Conservation (phyloP, 371 early-diverging fungal genomes). For the Rhizomucor pusillus region DNA sequence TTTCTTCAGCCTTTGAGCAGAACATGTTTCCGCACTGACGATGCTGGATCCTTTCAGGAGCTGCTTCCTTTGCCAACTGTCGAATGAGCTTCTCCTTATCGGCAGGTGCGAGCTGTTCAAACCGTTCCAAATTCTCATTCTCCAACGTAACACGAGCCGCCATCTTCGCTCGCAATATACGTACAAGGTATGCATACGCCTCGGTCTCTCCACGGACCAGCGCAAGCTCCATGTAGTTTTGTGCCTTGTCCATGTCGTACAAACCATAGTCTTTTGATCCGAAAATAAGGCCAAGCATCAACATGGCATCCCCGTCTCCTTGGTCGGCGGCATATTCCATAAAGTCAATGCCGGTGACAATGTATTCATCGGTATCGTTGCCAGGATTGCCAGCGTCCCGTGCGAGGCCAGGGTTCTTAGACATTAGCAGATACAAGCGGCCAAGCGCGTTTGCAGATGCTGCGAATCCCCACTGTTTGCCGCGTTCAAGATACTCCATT, state of each 20-base stretch:
- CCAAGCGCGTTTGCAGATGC: conserved; percentile 56
- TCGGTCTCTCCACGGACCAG: conserved; percentile 55
- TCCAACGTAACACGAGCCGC: conserved; percentile 48
- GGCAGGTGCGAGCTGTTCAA: conserved; percentile 30
- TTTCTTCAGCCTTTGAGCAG: conserved; percentile 52
- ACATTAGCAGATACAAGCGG: conserved; percentile 48
- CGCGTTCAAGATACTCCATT: conserved; percentile 49
- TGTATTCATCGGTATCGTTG: conserved; percentile 50
- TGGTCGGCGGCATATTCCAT: conserved; percentile 56
- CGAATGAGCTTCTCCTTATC: conserved; percentile 44
- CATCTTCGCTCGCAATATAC: conserved; percentile 52
- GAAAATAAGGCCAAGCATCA: conserved; percentile 59
- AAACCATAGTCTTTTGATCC: conserved; percentile 58
- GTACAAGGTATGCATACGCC: conserved; percentile 50
- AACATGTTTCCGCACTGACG: conserved; percentile 39
- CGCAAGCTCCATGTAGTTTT: conserved; percentile 58
- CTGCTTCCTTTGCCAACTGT: conserved; percentile 42
- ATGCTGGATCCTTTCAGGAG: conserved; percentile 33
- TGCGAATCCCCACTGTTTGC: conserved; percentile 53
- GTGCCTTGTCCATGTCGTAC: conserved; percentile 60
- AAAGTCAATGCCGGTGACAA: conserved; percentile 54
- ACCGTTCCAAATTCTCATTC: conserved; percentile 37
- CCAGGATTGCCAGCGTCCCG: conserved; percentile 42
- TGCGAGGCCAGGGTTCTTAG: conserved; percentile 39
- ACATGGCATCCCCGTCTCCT: conserved; percentile 56